Evolutionary conservation across 805 yeast species (phyloP), one percentile per base, ranked within the genome.

Genomic region (Peterozyma xylosa): DNA sequence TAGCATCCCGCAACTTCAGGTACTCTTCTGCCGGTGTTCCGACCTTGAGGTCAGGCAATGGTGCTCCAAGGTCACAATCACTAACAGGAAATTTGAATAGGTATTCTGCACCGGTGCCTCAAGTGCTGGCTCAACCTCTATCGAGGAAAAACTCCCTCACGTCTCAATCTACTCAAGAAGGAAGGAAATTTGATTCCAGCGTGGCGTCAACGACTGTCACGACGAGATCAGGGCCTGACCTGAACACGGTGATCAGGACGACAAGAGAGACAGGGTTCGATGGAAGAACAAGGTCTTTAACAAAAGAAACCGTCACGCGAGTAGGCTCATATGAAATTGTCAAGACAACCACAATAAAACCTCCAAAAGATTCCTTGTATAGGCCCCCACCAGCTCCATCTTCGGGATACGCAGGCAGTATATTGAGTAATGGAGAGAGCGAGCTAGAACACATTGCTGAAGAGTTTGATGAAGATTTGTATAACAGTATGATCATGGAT

Each of bases 241-340:
- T 55, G 3, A 50, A 47, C 27, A 59, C 58, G 10, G 66, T 74
- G 7, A 68, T 73, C 10, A 71, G 69, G 46, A 74, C 80, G 1
- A 73, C 78, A 10, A 72, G 68, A 49, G 74, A 74, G 27, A 64
- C 64, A 45, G 81, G 74, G 45, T 58, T 64, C 5, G 62, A 59
- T 35, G 83, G 83, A 0, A 66, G 80, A 35, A 76, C 82, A 0
- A 68, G 63, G 45, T 75, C 81, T 2, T 73, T 78, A 37, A 76
- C 81, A 2, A 74, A 71, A 36, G 73, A 73, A 35, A 75, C 79
- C 0, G 64, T 77, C 27, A 68, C 74, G 48, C 65, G 68, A 39
- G 54, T 72, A 49, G 77, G 76, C 30, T 71, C 76, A 1, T 64
- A 57, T 39, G 78, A 75, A 44, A 64, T 73, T 38, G 68, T 70